Evolutionary conservation across 495 filamentous ascomycete species (phyloP), one percentile per base, ranked within the genome.

Genomic region (Melanomma pulvis-pyrius): DNA sequence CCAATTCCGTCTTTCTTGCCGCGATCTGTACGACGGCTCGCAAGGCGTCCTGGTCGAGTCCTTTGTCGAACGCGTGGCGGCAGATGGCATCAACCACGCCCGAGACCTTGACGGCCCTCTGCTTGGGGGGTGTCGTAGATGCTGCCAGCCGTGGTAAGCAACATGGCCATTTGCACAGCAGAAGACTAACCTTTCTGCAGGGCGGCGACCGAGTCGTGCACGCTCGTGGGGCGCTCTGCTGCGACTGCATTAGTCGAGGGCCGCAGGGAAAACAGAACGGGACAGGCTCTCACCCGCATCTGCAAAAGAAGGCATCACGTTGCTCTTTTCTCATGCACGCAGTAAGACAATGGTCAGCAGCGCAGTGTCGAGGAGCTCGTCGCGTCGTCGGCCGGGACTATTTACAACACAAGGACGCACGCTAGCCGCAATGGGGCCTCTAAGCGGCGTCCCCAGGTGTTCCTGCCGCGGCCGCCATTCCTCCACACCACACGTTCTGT

Each of bases 1-100:
- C 90, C 1, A 97, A 82, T 51, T 88, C 80, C 68, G 81, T 91
- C 46, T 83, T 85, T 21, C 69, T 74, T 8, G 89, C 89, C 53
- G 92, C 74, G 47, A 93, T 76, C 57, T 88, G 85, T 55, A 94
- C 76, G 30, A 96, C 76, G 46, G 81, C 79, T 57, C 81, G 75
- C 55, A 97, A 80, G 44, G 82, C 80, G 15, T 81, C 76, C 19
- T 78, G 79, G 24, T 87, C 73, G 50, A 94, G 82, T 25, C 92
- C 92, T 59, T 81, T 76, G 62, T 88, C 83, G 70, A 88, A 90
- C 30, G 89, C 86, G 59, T 81, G 55, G 4, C 76, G 74, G 47
- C 76, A 77, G 7, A 85, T 68, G 39, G 63, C 77, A 58, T 85
- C 82, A 13, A 87, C 79, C 17, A 78, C 73, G 41, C 74, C 64